Percentiles rank a stretch among this genome's conserved stretches.
phyloP scores from a whole-genome alignment of 495 filamentous ascomycete genomes.

The Penicillium silybi region DNA sequence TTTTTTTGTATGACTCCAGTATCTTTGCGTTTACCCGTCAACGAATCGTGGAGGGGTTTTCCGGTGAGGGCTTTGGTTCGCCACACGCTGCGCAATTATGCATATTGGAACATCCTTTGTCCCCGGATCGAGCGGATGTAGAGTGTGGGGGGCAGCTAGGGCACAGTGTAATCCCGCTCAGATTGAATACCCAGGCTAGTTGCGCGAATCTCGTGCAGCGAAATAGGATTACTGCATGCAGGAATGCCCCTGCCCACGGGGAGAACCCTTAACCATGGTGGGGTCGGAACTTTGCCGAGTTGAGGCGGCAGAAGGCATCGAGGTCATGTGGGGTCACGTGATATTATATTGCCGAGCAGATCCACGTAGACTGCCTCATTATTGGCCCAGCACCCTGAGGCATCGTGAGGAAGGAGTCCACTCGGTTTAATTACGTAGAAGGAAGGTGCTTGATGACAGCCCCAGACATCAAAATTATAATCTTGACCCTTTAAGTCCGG shows the following conservation, averaged over 20 bases:
- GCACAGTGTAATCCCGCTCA: constrained; percentile 5
- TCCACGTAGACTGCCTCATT: not conserved
- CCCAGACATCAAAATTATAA: not conserved
- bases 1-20: not conserved
- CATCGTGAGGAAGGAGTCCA: not conserved
- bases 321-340: constrained; percentile 1
- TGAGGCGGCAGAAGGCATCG: not conserved
- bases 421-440: not conserved
- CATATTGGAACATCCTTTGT: constrained; percentile 3
- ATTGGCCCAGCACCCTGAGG: not conserved
- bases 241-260: constrained; percentile 3
- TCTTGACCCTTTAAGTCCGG: not conserved
- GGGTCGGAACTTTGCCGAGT: constrained; percentile 15
- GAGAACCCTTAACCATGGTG: constrained; percentile 23
- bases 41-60: not conserved
- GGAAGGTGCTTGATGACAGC: not conserved
- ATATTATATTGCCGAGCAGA: not conserved
- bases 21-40: constrained; percentile 13
- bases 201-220: not conserved
- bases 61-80: constrained; percentile 11
- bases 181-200: constrained; percentile 6
- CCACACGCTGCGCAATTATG: constrained; percentile 13
- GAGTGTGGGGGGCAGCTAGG: constrained; percentile 9
- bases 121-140: constrained; percentile 12
- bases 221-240: not conserved